Conservation (phyloP, 352 stramenopile genomes). For the Vaucheria bursata region DNA sequence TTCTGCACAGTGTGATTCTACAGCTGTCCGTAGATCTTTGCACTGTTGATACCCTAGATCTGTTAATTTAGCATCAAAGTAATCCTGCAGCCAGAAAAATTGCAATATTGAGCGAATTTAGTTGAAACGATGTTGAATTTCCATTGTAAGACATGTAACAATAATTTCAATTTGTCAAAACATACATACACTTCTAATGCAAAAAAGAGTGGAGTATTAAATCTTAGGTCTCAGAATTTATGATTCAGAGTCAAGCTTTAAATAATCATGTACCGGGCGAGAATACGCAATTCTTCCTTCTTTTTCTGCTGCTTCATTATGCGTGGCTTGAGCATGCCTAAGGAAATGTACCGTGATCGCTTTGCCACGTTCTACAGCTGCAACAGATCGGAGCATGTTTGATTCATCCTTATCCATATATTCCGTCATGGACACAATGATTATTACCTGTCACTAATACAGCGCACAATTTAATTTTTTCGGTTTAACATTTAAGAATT, state of each 20-base stretch:
- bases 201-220: not conserved
- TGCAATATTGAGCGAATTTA: too few relatives aligned
- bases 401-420: not conserved
- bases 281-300: conserved; percentile 29
- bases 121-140: too few relatives aligned
- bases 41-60: conserved; percentile 36
- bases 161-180: not conserved
- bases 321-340: conserved; percentile 35
- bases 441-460: too few relatives aligned
- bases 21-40: not conserved
- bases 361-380: conserved; percentile 14
- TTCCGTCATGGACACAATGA: too few relatives aligned
- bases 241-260: not conserved
- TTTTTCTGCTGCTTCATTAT: conserved; percentile 29
- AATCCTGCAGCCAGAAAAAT: conserved; percentile 13
- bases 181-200: not conserved
- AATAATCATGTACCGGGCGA: not conserved
- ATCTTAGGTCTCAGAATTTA: not conserved
- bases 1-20: conserved; percentile 14
- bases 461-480: too few relatives aligned
- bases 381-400: not conserved
- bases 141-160: too few relatives aligned
- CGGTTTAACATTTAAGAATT: too few relatives aligned
- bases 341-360: conserved; percentile 41
- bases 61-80: conserved; percentile 33